Conservation (phyloP, 768 basidiomycete species). For the Omphalotus guepiniiformis region DNA sequence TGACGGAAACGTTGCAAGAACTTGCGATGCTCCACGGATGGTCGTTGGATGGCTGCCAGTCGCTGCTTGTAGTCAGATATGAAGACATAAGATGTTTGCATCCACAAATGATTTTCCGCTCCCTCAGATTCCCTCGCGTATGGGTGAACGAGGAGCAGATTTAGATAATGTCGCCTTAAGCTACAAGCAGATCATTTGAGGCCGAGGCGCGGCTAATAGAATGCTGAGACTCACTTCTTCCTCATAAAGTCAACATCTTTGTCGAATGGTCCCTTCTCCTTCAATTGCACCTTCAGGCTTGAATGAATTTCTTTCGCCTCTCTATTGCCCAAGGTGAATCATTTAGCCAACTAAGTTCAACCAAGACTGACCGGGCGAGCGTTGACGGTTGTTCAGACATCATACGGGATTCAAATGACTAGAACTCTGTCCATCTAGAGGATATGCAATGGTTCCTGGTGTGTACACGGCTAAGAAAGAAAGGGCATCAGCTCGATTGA, state of each 20-base stretch:
- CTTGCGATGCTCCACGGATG: slow-evolving; percentile 76
- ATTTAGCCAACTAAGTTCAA: slow-evolving; percentile 11
- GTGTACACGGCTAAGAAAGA: too few relatives aligned
- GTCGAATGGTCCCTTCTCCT: slow-evolving; percentile 74
- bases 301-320: slow-evolving; percentile 78
- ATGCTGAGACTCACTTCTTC: slow-evolving; percentile 67
- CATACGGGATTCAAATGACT: background rate
- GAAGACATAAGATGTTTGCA: slow-evolving; percentile 86
- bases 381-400: slow-evolving; percentile 8
- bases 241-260: slow-evolving; percentile 83
- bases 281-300: slow-evolving; percentile 70
- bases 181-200: slow-evolving; percentile 29
- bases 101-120: slow-evolving; percentile 84
- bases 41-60: slow-evolving; percentile 52
- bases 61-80: slow-evolving; percentile 80
- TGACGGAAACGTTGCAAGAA: slow-evolving; percentile 84
- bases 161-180: slow-evolving; percentile 66
- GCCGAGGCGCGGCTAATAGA: background rate
- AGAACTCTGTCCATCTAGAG: too few relatives aligned
- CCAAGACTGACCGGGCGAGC: slow-evolving; percentile 9
- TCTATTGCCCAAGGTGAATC: slow-evolving; percentile 43
- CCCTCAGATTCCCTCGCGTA: slow-evolving; percentile 72
- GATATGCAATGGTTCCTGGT: too few relatives aligned
- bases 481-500: too few relatives aligned
- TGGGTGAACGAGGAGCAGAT: slow-evolving; percentile 64